phyloP scores from a whole-genome alignment of 306 rosid genomes.

The Aeschynomene evenia region DNA sequence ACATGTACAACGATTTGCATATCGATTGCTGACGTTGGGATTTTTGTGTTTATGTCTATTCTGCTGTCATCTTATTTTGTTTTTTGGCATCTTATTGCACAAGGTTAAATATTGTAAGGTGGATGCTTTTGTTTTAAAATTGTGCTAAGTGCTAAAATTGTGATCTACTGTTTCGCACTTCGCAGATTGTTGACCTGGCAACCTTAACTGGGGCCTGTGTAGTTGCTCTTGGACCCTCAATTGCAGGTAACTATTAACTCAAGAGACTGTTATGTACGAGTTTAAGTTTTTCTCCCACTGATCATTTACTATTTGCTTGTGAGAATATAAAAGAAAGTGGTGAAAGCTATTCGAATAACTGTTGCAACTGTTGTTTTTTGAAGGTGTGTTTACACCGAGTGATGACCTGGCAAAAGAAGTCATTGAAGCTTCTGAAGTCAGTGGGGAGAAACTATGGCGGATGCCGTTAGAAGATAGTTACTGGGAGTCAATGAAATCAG shows the following conservation, averaged over 20 bases:
- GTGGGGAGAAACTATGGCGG: conserved; percentile 97
- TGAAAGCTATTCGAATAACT: conserved; percentile 15
- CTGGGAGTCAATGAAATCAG: conserved; percentile 97
- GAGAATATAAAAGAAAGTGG: neutral
- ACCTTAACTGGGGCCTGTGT: conserved; percentile 92
- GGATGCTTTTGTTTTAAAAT: conserved; percentile 25
- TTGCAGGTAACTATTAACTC: conserved; percentile 63
- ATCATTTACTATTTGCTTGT: neutral
- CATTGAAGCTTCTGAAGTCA: conserved; percentile 68
- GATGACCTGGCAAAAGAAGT: conserved; percentile 95
- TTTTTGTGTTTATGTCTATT: conserved; percentile 1
- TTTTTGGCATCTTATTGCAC: conserved; percentile 8
- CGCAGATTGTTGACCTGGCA: conserved; percentile 90
- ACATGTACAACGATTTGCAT: neutral
- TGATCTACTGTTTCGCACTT: conserved; percentile 41
- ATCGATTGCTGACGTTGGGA: conserved; percentile 4
- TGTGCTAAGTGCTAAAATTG: conserved; percentile 45
- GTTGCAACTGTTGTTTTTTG: conserved; percentile 24
- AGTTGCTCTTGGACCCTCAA: conserved; percentile 90
- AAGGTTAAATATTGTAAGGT: conserved; percentile 10
- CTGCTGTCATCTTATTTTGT: neutral
- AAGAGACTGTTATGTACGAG: neutral
- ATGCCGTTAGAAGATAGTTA: conserved; percentile 96
- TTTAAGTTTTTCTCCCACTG: neutral
- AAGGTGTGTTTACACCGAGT: conserved; percentile 89